phyloP scores from a whole-genome alignment of 106 monocot species.

The Hemerocallis citrina region DNA sequence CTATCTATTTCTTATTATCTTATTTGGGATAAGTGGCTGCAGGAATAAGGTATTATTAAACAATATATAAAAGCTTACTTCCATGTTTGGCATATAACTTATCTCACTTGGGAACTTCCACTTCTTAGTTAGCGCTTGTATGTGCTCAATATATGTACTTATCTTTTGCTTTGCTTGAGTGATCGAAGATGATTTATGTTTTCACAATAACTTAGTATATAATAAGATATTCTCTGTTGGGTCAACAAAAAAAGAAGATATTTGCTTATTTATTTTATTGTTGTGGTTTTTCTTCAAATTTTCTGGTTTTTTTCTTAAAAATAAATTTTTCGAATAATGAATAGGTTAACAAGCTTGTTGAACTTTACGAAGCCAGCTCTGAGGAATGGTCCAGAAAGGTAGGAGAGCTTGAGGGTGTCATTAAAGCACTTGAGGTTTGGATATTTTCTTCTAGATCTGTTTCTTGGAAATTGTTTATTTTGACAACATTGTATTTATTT shows the following conservation, averaged over 20 bases:
- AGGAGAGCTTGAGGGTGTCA: conserved; percentile 93
- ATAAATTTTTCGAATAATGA: not conserved
- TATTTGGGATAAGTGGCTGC: not conserved
- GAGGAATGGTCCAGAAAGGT: conserved; percentile 93
- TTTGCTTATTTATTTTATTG: too few species aligned
- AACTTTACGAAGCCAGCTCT: conserved; percentile 85
- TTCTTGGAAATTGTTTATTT: not conserved
- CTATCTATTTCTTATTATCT: not conserved
- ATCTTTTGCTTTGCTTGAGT: not conserved
- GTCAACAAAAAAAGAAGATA: too few species aligned
- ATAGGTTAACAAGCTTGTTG: conserved; percentile 83
- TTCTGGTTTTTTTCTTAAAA: too few species aligned
- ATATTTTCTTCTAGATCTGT: not conserved
- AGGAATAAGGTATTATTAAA: not conserved
- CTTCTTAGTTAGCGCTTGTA: too few species aligned
- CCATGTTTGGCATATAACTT: not conserved
- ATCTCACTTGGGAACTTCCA: too few species aligned
- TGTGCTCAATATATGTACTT: not conserved
- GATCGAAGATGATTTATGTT: not conserved
- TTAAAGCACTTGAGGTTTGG: conserved; percentile 89
- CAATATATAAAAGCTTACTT: not conserved
- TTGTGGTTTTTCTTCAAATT: too few species aligned
- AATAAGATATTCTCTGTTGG: too few species aligned
- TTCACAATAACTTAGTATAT: too few species aligned
- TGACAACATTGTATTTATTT: not conserved